Conservation (phyloP, 306 rosid genomes). For the Inga leiocalycina region DNA sequence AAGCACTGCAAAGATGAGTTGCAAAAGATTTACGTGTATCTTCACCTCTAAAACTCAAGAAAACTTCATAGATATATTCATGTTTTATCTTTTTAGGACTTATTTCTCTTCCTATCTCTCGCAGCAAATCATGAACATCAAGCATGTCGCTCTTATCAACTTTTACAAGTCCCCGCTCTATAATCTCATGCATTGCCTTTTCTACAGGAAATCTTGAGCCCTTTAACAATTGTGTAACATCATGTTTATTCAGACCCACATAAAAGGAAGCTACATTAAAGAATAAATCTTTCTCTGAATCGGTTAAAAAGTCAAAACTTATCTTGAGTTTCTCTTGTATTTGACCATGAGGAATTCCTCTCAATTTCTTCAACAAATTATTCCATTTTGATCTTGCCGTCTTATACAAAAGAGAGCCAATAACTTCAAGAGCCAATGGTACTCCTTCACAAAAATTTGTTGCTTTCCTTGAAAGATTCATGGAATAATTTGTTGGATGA, state of each 20-base stretch:
- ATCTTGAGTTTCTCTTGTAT: not conserved
- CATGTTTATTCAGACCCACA: not conserved
- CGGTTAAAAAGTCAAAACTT: not conserved
- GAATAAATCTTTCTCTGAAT: not conserved
- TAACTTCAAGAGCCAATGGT: constrained; percentile 6
- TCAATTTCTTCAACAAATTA: not conserved
- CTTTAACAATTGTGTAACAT: not conserved
- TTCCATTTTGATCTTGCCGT: not conserved
- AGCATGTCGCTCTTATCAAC: not conserved
- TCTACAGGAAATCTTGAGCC: not conserved
- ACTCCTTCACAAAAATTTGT: not conserved
- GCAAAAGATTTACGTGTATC: not conserved
- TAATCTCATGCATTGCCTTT: not conserved
- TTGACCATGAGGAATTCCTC: not conserved
- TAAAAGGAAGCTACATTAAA: not conserved
- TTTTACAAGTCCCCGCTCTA: not conserved
- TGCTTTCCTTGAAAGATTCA: not conserved
- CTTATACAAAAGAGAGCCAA: not conserved
- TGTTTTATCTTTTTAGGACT: not conserved
- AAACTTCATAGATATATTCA: not conserved
- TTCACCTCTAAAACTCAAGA: constrained; percentile 15
- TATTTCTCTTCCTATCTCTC: not conserved
- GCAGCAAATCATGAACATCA: not conserved
- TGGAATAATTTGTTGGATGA: not conserved
- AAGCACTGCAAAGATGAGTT: not conserved